phyloP scores from a whole-genome alignment of 2,329 filamentous ascomycete genomes.

The Cercospora janseana region DNA sequence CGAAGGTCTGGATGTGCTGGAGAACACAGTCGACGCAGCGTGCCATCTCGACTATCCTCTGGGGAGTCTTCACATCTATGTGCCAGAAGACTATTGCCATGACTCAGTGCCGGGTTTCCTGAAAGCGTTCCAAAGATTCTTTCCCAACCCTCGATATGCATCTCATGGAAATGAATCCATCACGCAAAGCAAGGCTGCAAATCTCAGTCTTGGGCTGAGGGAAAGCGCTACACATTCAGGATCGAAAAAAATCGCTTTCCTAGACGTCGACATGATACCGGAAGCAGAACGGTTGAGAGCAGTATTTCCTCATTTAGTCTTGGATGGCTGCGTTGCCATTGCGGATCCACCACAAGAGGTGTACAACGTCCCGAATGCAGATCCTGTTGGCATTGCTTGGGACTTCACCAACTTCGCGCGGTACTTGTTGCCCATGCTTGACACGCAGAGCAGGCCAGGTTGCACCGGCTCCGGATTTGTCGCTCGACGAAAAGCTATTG shows the following conservation, averaged over 20 bases:
- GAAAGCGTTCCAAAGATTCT: slow-evolving; percentile 38
- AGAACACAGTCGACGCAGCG: slow-evolving; percentile 43
- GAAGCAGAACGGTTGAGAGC: slow-evolving; percentile 60
- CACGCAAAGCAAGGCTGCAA: slow-evolving; percentile 62
- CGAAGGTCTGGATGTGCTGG: slow-evolving; percentile 44
- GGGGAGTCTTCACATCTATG: slow-evolving; percentile 40
- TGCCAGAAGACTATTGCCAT: slow-evolving; percentile 44
- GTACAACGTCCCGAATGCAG: slow-evolving; percentile 9
- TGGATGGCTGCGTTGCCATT: slow-evolving; percentile 50
- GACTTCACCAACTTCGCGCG: background rate
- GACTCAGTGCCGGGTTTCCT: slow-evolving; percentile 39
- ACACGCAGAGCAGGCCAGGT: background rate
- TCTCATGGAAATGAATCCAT: slow-evolving; percentile 42
- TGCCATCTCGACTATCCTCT: slow-evolving; percentile 43
- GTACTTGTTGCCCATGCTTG: background rate
- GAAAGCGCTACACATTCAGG: background rate
- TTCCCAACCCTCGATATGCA: slow-evolving; percentile 46
- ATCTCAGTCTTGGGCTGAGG: slow-evolving; percentile 56
- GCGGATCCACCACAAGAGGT: slow-evolving; percentile 3
- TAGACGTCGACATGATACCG: slow-evolving; percentile 68
- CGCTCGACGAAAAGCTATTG: slow-evolving; percentile 10
- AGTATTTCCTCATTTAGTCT: slow-evolving; percentile 56
- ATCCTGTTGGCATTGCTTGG: slow-evolving; percentile 1
- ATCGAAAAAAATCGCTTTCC: slow-evolving; percentile 54
- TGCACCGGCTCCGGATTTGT: slow-evolving; percentile 7